Evolutionary conservation across 2,329 filamentous ascomycete genomes (phyloP), one percentile per base, ranked within the genome.

Genomic region (Penicillium sp.): DNA sequence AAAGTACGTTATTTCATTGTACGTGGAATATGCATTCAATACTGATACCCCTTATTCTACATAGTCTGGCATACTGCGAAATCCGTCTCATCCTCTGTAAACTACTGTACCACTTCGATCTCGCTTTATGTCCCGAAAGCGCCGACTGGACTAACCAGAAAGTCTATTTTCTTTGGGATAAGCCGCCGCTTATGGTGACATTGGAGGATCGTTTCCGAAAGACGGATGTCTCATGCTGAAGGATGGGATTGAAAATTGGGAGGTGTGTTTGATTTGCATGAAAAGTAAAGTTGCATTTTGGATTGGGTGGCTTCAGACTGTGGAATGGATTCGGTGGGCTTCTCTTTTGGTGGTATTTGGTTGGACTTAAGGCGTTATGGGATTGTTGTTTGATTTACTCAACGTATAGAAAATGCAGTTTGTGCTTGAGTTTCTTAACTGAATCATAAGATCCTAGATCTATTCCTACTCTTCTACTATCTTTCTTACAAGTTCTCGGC

Each of bases 131-230:
- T 2, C 35, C 52, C 0, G 50, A 54, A 23, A 56, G 52, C 11
- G 7, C 31, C 1, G 47, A 55, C 10, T 63, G 60, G 61, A 41
- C 40, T 0, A 43, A 56, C 11, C 59, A 65, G 39, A 46, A 57
- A 22, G 44, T 49, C 0, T 62, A 56, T 38, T 55, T 56, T 7
- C 29, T 65, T 1, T 65, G 62, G 62, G 49, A 60, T 24, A 65
- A 63, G 26, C 55, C 51, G 3, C 40, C 56, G 9, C 49, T 65
- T 1, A 50, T 54, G 50, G 54, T 56, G 1, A 50, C 32, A 10
- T 40, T 59, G 10, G 35, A 29, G 8, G 46, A 55, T 28, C 45
- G 55, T 0, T 50, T 51, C 14, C 23, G 23, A 1, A 37, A 42
- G 1, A 16, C 16, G 31, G 16, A 16, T 6, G 16, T 13, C 11